Conservation (phyloP, 805 yeast genomes). For the Cyberlindnera bimundalis region DNA sequence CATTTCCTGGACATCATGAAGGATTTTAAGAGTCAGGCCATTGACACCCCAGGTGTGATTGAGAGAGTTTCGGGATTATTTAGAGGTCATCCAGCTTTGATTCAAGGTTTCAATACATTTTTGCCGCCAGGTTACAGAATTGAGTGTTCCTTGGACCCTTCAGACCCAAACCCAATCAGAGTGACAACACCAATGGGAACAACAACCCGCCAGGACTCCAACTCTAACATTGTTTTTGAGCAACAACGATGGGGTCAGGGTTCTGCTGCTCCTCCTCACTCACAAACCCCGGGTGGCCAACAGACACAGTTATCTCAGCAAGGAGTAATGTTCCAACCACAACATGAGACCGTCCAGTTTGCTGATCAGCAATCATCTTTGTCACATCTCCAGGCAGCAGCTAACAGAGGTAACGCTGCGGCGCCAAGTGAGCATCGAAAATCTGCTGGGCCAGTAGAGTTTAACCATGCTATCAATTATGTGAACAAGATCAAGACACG, state of each 20-base stretch:
- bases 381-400: slow-evolving; percentile 38
- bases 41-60: slow-evolving; percentile 98
- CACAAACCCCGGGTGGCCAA: slow-evolving; percentile 21
- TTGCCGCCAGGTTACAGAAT: slow-evolving; percentile 95
- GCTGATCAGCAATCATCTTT: slow-evolving; percentile 24
- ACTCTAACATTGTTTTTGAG: slow-evolving; percentile 19
- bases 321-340: slow-evolving; percentile 8
- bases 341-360: slow-evolving; percentile 10
- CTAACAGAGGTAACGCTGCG: slow-evolving; percentile 26
- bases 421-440: slow-evolving; percentile 18
- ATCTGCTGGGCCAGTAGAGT: slow-evolving; percentile 72
- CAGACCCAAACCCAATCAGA: slow-evolving; percentile 87
- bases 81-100: slow-evolving; percentile 88
- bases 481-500: slow-evolving; percentile 95
- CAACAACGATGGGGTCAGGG: slow-evolving; percentile 17
- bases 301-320: slow-evolving; percentile 20
- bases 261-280: not conserved
- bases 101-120: slow-evolving; percentile 97
- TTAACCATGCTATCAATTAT: slow-evolving; percentile 94
- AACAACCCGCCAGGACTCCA: slow-evolving; percentile 37
- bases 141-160: slow-evolving; percentile 84
- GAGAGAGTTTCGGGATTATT: slow-evolving; percentile 90
- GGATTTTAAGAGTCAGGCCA: slow-evolving; percentile 93
- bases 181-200: slow-evolving; percentile 97
- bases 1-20: slow-evolving; percentile 97